Conservation (phyloP, 257 asterid genomes). For the Nicotiana benthamiana region DNA sequence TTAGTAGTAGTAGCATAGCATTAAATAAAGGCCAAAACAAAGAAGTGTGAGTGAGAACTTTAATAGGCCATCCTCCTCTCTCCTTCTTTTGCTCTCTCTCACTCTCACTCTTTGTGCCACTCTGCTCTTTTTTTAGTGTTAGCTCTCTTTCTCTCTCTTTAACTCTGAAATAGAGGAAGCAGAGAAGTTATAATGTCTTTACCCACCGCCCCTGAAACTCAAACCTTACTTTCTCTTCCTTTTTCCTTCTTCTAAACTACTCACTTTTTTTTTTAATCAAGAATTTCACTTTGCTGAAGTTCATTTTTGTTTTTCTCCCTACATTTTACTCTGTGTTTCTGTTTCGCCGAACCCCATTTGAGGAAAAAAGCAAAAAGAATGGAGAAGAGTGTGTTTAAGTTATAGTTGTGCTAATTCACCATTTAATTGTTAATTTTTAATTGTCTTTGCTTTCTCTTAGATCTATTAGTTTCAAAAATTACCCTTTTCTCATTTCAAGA, state of each 20-base stretch:
- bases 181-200: conserved; percentile 48
- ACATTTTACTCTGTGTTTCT: not conserved
- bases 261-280: not conserved
- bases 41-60: conserved; percentile 17
- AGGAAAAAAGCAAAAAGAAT: not conserved
- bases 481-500: not conserved
- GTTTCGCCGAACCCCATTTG: not conserved
- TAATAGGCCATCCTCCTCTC: conserved; percentile 2
- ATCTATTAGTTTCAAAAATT: conserved; percentile 30
- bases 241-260: conserved; percentile 3
- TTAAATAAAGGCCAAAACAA: conserved; percentile 38
- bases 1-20: conserved; percentile 12
- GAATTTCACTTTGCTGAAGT: not conserved
- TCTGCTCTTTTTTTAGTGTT: conserved; percentile 26
- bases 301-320: not conserved
- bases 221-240: not conserved
- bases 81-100: not conserved
- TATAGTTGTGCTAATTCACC: conserved; percentile 6
- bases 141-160: conserved; percentile 29
- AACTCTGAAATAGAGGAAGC: conserved; percentile 60
- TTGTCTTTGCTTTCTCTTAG: conserved; percentile 23
- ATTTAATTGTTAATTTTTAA: conserved; percentile 12
- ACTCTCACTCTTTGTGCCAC: not conserved
- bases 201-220: conserved; percentile 35
- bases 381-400: not conserved